Percentiles rank a stretch among this genome's conserved stretches.
phyloP scores from a whole-genome alignment of 768 basidiomycete species.

The Sarcomyxa edulis region DNA sequence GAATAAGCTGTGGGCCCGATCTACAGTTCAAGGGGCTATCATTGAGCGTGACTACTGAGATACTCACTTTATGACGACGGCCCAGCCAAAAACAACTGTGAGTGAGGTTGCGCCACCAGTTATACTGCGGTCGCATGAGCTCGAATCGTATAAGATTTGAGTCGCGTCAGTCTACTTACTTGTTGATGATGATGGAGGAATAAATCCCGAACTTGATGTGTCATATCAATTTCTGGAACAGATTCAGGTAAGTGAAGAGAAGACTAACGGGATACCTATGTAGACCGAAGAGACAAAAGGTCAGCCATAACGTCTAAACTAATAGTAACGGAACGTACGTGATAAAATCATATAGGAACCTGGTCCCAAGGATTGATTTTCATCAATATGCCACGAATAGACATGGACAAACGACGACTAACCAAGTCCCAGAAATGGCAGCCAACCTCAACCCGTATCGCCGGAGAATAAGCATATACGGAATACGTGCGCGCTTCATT shows the following conservation, averaged over 20 bases:
- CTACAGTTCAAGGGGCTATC: not conserved
- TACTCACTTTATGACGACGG: constrained; percentile 73
- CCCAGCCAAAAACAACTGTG: constrained; percentile 74
- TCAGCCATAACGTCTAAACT: not conserved
- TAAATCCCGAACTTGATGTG: constrained; percentile 69
- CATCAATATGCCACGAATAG: not conserved
- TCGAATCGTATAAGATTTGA: not conserved
- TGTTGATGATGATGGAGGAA: constrained; percentile 68
- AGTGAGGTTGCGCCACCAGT: constrained; percentile 50
- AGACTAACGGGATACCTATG: constrained; percentile 64
- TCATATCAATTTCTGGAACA: too few relatives aligned
- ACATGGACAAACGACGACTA: constrained; percentile 12
- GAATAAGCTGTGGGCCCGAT: constrained; percentile 25
- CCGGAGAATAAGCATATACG: constrained; percentile 70
- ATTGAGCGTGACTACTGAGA: not conserved
- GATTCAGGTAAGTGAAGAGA: not conserved
- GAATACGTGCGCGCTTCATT: constrained; percentile 71
- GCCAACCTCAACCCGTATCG: constrained; percentile 75
- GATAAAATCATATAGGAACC: constrained; percentile 82
- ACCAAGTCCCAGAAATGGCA: constrained; percentile 79
- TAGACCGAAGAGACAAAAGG: constrained; percentile 1
- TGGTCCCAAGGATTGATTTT: constrained; percentile 10
- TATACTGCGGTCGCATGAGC: constrained; percentile 34
- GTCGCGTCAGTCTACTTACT: constrained; percentile 35
- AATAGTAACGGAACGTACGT: constrained; percentile 34